Evolutionary conservation across 148 eudicot species (phyloP), one percentile per base, ranked within the genome.

Genomic region (Fagopyrum esculentum): DNA sequence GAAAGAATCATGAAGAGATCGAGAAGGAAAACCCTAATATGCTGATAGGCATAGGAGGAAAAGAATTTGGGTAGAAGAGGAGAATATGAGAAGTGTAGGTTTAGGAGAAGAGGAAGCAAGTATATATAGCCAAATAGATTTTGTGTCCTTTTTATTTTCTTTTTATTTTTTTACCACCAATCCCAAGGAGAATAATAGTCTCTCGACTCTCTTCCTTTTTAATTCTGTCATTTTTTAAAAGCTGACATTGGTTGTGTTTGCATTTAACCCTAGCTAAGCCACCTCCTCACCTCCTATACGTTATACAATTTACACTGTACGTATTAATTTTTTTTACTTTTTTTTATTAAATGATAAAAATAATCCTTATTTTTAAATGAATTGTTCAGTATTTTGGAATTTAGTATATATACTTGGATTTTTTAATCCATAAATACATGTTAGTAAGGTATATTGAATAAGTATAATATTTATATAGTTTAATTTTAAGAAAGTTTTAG

Each of bases 131-230:
- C 66, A 78, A 76, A 78, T n/a, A 35, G 40, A 40, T 48, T 6
- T 22, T 17, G 73, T 50, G 74, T 49, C 44, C 57, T 72, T 43
- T 48, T 13, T 49, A 48, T 45, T 13, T 7, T 12, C 6, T 16
- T 54, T 51, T 19, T 51, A 13, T 30, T 54, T 73, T 54, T 9
- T 84, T 81, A 80, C 82, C 90, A 86, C 88, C 93, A 83, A 93
- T 93, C 96, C 98, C 98, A 75, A 93, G 91, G 83, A 87, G 96
- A 90, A 92, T 92, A 82, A 84, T 69, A 82, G 71, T 66, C 71
- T 66, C 71, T 66, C 19, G 45, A 35, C 43, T 11, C 64, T 45
- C 59, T 17, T 22, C 6, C 11, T 26, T 12, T 47, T 35, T 19
- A 13, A 15, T 43, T 17, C 74, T 5, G 61, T 45, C 60, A 4